phyloP scores from a whole-genome alignment of 2,329 filamentous ascomycete species.

The Phoma sp. region DNA sequence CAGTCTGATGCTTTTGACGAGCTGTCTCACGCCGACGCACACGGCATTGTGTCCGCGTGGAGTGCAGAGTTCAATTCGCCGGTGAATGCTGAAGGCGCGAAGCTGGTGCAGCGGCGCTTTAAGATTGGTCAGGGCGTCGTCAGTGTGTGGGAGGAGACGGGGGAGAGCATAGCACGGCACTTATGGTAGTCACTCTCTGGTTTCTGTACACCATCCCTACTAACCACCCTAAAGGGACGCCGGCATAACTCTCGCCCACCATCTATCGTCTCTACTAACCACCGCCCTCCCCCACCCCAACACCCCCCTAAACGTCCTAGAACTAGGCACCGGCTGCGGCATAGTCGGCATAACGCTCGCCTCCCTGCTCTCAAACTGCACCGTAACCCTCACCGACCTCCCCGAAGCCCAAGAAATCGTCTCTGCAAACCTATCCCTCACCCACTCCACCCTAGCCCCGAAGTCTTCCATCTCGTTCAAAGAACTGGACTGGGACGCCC shows the following conservation, averaged over 20 bases:
- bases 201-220: not conserved
- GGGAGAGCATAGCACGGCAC: constrained; percentile 75
- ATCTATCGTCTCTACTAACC: constrained; percentile 54
- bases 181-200: constrained; percentile 61
- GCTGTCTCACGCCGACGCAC: constrained; percentile 38
- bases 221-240: constrained; percentile 57
- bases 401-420: constrained; percentile 68
- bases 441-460: constrained; percentile 41
- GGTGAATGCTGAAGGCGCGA: constrained; percentile 53
- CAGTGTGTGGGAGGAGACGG: constrained; percentile 70
- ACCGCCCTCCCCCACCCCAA: constrained; percentile 3
- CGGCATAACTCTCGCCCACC: constrained; percentile 63
- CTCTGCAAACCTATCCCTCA: not conserved
- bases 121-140: constrained; percentile 49
- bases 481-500: constrained; percentile 68
- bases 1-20: constrained; percentile 37
- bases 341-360: constrained; percentile 69
- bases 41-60: constrained; percentile 64
- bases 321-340: constrained; percentile 72
- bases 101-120: constrained; percentile 64
- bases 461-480: constrained; percentile 55
- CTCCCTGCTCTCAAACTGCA: constrained; percentile 57
- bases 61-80: constrained; percentile 54
- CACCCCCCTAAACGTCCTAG: constrained; percentile 55
- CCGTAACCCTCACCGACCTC: constrained; percentile 69